Base-by-base conservation (phyloP, 306 rosid genomes). In the Malus orientalis region DNA sequence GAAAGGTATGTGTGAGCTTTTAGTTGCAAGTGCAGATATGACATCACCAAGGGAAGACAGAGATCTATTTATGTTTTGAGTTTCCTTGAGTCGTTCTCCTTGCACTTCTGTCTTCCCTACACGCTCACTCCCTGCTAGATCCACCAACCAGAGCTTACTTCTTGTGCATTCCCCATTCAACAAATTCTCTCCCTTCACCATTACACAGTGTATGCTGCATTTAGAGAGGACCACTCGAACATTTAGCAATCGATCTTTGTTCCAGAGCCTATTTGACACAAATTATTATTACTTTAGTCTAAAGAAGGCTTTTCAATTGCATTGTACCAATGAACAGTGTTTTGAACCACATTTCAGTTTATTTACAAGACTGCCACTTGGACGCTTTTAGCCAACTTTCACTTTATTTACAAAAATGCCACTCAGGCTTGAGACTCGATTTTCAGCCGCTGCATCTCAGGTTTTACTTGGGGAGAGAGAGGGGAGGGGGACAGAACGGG, bases 41-140 rank as follows among this genome's bases (percentile, higher is more conserved):
- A 95, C 99, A 84, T 95, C 99, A 76, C 99, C 99, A 40, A 95
- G 98, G 30, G 99, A 98, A 71, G 98, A 96, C 51, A 96, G 89
- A 61, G 99, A 96, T 79, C 97, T 84, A 69, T 96, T 96, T 69
- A 96, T 96, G 75, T 96, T 96, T 75, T 92, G 99, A 20, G 99
- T 91, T 87, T 96, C 99, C 89, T 90, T 92, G 58, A 96, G 87
- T 62, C 98, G 84, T 71, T 96, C 99, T 45, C 98, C 99, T 75
- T 89, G 99, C 47, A 96, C 99, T 84, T 96, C 99, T 74, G 97
- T 86, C 87, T 91, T 96, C 1, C 96, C 96, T 23, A 96, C 85
- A 83, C 99, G 90, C 80, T 96, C 99, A 9, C 99, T 92, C 67
- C 99, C 98, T 9, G 99, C 99, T 64, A 96, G 85, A 79, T 96